Evolutionary conservation across 2,329 filamentous ascomycete species (phyloP).

Genomic region (Fusarium chuoi): DNA sequence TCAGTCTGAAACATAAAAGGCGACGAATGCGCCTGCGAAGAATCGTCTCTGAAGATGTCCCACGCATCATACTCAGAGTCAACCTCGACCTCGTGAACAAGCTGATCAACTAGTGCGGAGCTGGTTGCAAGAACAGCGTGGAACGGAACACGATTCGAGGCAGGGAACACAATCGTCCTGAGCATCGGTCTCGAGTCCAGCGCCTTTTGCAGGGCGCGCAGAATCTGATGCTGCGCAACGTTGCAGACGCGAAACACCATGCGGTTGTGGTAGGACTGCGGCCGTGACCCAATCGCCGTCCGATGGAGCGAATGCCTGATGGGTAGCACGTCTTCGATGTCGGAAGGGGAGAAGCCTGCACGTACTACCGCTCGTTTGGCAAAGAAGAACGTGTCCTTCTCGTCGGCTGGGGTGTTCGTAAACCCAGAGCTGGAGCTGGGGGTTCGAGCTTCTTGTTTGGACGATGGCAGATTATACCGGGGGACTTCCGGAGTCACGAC

Average conservation of each 20-base stretch:
- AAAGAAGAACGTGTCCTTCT: conserved; percentile 7
- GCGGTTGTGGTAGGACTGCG: conserved; percentile 50
- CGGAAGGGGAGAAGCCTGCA: conserved; percentile 32
- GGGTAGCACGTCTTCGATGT: conserved; percentile 46
- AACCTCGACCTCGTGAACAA: conserved; percentile 42
- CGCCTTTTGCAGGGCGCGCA: conserved; percentile 42
- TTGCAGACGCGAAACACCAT: conserved; percentile 46
- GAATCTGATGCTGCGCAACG: conserved; percentile 37
- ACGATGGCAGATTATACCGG: not conserved
- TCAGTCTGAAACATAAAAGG: conserved; percentile 47
- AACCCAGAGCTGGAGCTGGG: not conserved
- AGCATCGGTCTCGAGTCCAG: conserved; percentile 45
- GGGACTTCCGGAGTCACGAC: conserved; percentile 5
- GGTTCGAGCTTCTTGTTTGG: not conserved
- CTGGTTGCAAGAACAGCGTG: conserved; percentile 44
- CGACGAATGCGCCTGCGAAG: conserved; percentile 23
- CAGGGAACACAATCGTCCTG: conserved; percentile 43
- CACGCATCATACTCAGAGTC: conserved; percentile 37
- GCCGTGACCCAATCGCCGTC: conserved; percentile 46
- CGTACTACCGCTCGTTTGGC: conserved; percentile 15
- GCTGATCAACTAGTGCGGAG: conserved; percentile 36
- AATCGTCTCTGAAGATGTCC: conserved; percentile 34
- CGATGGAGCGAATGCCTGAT: conserved; percentile 46
- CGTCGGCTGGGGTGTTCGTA: not conserved
- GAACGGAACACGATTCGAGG: conserved; percentile 28